Percentiles rank a stretch among this genome's conserved stretches.
Conservation (phyloP, 2,329 filamentous ascomycete genomes). For the Colletotrichum phormii region DNA sequence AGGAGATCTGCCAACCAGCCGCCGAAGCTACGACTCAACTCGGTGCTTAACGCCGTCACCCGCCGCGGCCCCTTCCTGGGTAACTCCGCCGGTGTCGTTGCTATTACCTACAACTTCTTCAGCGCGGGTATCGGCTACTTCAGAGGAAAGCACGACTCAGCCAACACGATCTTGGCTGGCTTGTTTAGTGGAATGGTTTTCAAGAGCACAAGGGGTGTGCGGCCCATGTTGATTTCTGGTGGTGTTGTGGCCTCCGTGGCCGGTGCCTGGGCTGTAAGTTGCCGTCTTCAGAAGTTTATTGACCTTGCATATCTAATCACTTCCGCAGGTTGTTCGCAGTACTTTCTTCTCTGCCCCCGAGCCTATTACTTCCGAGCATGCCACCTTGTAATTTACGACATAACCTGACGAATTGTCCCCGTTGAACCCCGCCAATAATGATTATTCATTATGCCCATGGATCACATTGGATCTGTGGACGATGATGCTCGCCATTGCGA, state of each 20-base stretch:
- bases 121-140: slow-evolving; percentile 85
- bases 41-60: slow-evolving; percentile 93
- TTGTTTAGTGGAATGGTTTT: slow-evolving; percentile 92
- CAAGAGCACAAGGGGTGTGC: slow-evolving; percentile 91
- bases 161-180: slow-evolving; percentile 89
- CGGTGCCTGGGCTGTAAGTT: slow-evolving; percentile 88
- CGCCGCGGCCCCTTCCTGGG: slow-evolving; percentile 93
- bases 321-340: slow-evolving; percentile 50
- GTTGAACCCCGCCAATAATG: slow-evolving; percentile 32
- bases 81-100: slow-evolving; percentile 95
- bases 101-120: slow-evolving; percentile 94
- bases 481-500: slow-evolving; percentile 36
- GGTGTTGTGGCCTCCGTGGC: slow-evolving; percentile 89
- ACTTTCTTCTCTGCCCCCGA: slow-evolving; percentile 56
- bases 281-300: background rate
- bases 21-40: slow-evolving; percentile 93
- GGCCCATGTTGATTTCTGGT: slow-evolving; percentile 95
- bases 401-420: slow-evolving; percentile 27
- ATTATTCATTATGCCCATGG: slow-evolving; percentile 16
- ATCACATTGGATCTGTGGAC: slow-evolving; percentile 25
- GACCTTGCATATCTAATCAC: slow-evolving; percentile 12
- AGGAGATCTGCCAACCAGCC: slow-evolving; percentile 80
- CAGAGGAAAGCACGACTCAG: slow-evolving; percentile 87
- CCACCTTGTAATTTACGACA: slow-evolving; percentile 37
- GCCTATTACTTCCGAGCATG: slow-evolving; percentile 37